Evolutionary conservation across 352 stramenopile genomes (phyloP).

Genomic region (Phytophthora podocarpi): DNA sequence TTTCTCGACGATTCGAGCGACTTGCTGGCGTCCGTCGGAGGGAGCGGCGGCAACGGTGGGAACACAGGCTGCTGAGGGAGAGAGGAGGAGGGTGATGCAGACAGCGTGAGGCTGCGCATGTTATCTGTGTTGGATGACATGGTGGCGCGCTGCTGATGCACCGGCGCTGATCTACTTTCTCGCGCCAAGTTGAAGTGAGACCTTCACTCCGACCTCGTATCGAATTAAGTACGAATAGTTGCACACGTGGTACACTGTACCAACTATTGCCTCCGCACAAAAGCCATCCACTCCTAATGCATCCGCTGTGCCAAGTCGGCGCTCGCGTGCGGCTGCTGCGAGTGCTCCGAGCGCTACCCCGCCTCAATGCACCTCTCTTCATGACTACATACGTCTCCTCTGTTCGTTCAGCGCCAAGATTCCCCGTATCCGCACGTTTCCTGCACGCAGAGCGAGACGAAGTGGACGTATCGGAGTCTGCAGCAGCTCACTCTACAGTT

Average conservation of each 20-base stretch:
- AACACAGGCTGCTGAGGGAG: not conserved
- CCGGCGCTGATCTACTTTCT: too few species aligned
- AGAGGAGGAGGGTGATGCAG: not conserved
- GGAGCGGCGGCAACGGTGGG: constrained; percentile 26
- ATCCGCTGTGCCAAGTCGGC: constrained; percentile 8
- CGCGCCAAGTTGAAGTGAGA: constrained; percentile 39
- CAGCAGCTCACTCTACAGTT: not conserved
- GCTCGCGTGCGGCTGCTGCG: constrained; percentile 19
- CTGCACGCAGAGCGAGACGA: constrained; percentile 12
- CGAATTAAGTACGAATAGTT: constrained; percentile 4
- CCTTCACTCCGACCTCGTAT: constrained; percentile 15
- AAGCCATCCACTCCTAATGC: constrained; percentile 14
- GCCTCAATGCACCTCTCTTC: not conserved
- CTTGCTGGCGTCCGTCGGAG: constrained; percentile 21
- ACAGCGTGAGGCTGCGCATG: not conserved
- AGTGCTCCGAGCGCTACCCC: not conserved
- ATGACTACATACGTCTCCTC: not conserved
- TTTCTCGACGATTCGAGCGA: constrained; percentile 5
- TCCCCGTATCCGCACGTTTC: not conserved
- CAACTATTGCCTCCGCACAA: not conserved
- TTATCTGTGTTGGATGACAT: constrained; percentile 27
- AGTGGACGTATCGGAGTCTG: not conserved
- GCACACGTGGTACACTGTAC: constrained; percentile 22
- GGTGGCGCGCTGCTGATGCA: not conserved
- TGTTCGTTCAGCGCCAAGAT: not conserved